Percentiles rank a stretch among this genome's conserved stretches.
These are phyloP conservation scores for Debaryomycetaceae sp. DNA, from an alignment of 1,139 yeast genomes.

Conservation along the genomic window DNA sequence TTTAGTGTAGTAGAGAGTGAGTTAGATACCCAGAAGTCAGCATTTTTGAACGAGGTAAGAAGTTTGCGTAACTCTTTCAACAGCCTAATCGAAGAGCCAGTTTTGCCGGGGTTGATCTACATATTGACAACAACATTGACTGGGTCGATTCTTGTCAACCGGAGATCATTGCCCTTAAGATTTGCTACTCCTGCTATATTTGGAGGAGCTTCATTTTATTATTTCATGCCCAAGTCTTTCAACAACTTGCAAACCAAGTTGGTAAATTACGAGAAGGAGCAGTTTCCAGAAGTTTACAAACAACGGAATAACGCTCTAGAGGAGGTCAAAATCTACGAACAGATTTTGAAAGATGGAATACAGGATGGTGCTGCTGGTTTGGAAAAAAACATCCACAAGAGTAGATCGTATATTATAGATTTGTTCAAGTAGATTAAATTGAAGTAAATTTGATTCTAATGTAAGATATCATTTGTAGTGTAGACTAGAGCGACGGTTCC, in stretches of 20 bases:
- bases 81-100: conserved; percentile 37
- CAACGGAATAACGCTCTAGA: conserved; percentile 13
- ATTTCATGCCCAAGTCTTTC: conserved; percentile 38
- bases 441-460: not conserved
- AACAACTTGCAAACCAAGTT: conserved; percentile 31
- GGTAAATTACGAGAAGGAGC: conserved; percentile 56
- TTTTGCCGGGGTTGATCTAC: conserved; percentile 53
- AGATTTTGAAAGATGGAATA: conserved; percentile 1
- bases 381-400: conserved; percentile 21
- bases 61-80: conserved; percentile 22
- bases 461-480: conserved; percentile 59
- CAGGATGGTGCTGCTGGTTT: conserved; percentile 2
- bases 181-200: conserved; percentile 48
- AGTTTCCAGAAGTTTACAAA: conserved; percentile 35
- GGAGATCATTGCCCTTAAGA: conserved; percentile 46
- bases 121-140: conserved; percentile 53
- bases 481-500: conserved; percentile 64
- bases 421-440: conserved; percentile 9
- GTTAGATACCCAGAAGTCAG: conserved; percentile 42
- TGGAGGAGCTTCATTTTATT: conserved; percentile 41
- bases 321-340: conserved; percentile 11
- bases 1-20: conserved; percentile 39
- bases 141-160: conserved; percentile 53
- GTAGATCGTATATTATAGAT: conserved; percentile 22
- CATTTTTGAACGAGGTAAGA: conserved; percentile 38